Base-by-base conservation (phyloP, 306 rosid species). In the Erythrophleum fordii region DNA sequence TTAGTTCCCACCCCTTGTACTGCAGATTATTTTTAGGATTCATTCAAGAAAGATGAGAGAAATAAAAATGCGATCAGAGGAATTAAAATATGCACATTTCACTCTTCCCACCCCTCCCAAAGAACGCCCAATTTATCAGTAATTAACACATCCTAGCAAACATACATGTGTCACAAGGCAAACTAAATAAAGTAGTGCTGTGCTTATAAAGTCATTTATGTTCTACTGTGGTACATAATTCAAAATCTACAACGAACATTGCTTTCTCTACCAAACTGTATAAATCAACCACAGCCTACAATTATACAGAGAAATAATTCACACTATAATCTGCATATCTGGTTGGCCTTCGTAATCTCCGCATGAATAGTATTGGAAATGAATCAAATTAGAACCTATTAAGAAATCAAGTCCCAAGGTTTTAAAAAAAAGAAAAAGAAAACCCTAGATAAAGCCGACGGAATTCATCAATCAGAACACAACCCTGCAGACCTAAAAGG, bases 371-470 rank as follows among this genome's bases (percentile, higher is more conserved):
- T 11, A n/a, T 17, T 17, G 37, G 31, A 34, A 72, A 31, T 18
- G 28, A 51, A 49, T 11, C 48, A 6, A 29, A 34, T 28, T 1
- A 72, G 39, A 20, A 72, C 17, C 26, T 0, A 52, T 31, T 13
- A 18, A 0, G 44, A 29, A 71, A 48, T 29, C 41, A 1, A 14
- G 13, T 11, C 3, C 39, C 41, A 22, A 55, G 9, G 2, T n/a
- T 1, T 20, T n/a, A n/a, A n/a, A n/a, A n/a, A n/a, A n/a, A n/a
- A 7, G 0, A 1, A 7, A n/a, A 53, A 20, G 2, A 48, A 1
- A 17, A 20, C 72, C 72, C 72, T 71, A 49, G 55, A 48, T 48
- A 18, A 49, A 31, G 48, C n/a, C 16, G 17, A 48, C 25, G 9
- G 26, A 51, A 53, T 72, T n/a, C 76, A 17, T 11, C 76, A 34